Percentiles rank a stretch among this genome's conserved stretches.
Conservation (phyloP, 805 yeast species). For the Kregervanrija fluxuum region DNA sequence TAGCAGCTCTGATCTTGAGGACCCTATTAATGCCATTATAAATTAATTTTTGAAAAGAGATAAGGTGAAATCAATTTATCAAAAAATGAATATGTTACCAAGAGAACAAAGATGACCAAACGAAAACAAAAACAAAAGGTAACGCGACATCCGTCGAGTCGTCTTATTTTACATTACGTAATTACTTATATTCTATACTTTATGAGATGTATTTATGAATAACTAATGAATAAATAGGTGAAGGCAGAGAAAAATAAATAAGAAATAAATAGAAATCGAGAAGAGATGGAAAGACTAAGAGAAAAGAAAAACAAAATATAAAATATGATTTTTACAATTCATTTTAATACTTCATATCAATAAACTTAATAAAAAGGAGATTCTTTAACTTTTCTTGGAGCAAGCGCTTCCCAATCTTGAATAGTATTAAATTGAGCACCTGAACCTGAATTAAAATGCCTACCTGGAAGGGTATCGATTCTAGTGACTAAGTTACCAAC, state of each 20-base stretch:
- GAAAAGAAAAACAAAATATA: neutral
- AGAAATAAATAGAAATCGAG: neutral
- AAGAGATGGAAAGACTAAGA: no score
- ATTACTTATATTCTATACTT: no score
- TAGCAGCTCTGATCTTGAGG: constrained; percentile 76
- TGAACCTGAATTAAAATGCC: constrained; percentile 21
- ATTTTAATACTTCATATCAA: neutral
- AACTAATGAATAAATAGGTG: no score
- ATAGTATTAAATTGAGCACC: constrained; percentile 22
- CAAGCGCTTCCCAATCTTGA: constrained; percentile 21
- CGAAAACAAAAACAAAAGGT: no score
- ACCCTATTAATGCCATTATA: constrained; percentile 38
- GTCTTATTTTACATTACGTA: no score
- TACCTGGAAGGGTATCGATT: constrained; percentile 27
- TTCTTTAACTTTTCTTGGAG: constrained; percentile 26
- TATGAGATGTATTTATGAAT: no score
- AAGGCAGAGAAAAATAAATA: no score
- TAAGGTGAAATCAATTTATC: neutral
- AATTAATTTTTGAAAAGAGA: neutral
- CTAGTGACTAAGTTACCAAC: constrained; percentile 14
- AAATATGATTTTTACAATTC: no score
- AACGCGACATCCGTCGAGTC: no score
- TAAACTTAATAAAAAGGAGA: constrained; percentile 16
- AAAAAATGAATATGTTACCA: no score
- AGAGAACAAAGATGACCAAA: no score